Percentiles rank a stretch among this genome's conserved stretches.
phyloP scores from a whole-genome alignment of 345 rosid genomes.

The Clarkia xantiana region DNA sequence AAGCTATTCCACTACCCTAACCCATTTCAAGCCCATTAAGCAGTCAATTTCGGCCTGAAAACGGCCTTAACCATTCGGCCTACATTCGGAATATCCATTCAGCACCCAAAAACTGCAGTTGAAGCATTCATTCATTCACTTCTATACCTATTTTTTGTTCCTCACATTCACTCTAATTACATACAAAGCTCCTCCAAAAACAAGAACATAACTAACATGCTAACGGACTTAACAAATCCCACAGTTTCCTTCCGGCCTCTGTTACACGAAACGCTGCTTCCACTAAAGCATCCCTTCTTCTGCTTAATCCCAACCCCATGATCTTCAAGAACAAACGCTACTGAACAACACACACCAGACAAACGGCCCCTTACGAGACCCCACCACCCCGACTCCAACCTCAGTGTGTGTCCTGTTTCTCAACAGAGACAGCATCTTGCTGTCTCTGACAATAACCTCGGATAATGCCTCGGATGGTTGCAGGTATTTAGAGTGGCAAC shows the following conservation, averaged over 20 bases:
- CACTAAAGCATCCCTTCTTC: conserved; percentile 66
- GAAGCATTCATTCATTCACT: too few species aligned
- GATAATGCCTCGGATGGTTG: conserved; percentile 49
- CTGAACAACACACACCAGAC: conserved; percentile 68
- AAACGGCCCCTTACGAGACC: conserved; percentile 44
- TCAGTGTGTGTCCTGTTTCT: conserved; percentile 47
- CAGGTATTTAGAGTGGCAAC: conserved; percentile 52
- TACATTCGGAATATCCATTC: too few species aligned
- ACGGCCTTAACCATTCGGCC: too few species aligned
- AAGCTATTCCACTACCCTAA: too few species aligned
- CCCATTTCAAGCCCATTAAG: too few species aligned
- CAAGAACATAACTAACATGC: conserved; percentile 5
- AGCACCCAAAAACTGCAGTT: too few species aligned
- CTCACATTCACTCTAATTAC: too few species aligned
- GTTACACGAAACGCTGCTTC: conserved; percentile 54
- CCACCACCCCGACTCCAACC: conserved; percentile 63
- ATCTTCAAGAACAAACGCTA: conserved; percentile 57
- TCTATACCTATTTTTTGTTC: too few species aligned
- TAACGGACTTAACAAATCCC: conserved; percentile 1
- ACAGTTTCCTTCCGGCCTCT: conserved; percentile 18
- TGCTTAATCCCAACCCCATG: conserved; percentile 67
- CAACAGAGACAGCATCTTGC: conserved; percentile 27
- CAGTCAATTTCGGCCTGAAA: too few species aligned
- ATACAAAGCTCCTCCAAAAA: conserved; percentile 1
- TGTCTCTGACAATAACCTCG: conserved; percentile 43